Evolutionary conservation across 2,329 filamentous ascomycete species (phyloP).

Genomic region (Clarireedia homoeocarpa): DNA sequence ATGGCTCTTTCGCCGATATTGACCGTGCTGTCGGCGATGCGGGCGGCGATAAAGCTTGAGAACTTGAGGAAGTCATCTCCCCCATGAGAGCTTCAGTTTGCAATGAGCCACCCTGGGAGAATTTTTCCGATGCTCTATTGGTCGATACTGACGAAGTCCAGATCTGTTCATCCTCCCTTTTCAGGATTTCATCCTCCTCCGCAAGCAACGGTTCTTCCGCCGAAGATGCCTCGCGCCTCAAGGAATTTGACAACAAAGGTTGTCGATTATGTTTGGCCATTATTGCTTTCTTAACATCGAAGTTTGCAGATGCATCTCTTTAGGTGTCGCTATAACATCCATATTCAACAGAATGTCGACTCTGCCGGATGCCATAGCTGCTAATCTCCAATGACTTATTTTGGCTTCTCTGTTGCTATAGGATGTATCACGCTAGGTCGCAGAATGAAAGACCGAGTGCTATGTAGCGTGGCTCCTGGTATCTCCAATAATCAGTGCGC

Average conservation of each 20-base stretch:
- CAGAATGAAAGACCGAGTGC: neutral
- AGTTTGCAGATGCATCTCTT: neutral
- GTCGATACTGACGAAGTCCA: too few relatives aligned
- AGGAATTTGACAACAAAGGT: neutral
- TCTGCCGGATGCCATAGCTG: neutral
- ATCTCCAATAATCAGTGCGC: too few relatives aligned
- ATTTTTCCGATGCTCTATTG: neutral
- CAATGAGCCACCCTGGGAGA: neutral
- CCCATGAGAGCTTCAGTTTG: conserved; percentile 1
- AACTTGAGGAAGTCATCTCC: neutral
- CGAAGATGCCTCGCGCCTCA: neutral
- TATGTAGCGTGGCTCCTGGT: too few relatives aligned
- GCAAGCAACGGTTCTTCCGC: neutral
- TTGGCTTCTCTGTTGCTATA: neutral
- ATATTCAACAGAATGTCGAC: neutral
- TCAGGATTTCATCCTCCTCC: neutral
- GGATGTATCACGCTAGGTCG: neutral
- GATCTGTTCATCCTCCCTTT: neutral
- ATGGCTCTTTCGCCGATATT: conserved; percentile 1
- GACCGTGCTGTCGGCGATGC: neutral
- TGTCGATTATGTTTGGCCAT: neutral
- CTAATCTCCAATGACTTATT: neutral
- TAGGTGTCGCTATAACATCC: neutral
- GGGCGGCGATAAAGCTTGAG: neutral
- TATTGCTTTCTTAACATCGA: neutral